phyloP scores from a whole-genome alignment of 148 eudicot species.

The Amaranthus palmeri region DNA sequence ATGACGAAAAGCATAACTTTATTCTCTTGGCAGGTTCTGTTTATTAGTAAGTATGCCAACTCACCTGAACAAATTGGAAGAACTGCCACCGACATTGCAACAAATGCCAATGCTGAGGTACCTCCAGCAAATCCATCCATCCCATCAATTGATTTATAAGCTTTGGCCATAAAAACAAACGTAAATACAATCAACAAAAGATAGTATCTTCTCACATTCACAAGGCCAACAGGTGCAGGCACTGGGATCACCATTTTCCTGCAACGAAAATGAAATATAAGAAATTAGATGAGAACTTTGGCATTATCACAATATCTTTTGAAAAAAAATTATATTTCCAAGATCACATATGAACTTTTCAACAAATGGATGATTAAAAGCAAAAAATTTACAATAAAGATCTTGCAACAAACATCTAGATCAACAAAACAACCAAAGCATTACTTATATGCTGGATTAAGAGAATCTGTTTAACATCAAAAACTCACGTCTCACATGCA shows the following conservation, averaged over 20 bases:
- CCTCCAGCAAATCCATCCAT: constrained; percentile 95
- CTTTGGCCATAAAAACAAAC: constrained; percentile 75
- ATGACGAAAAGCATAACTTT: neutral
- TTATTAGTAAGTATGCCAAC: constrained; percentile 17
- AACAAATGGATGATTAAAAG: neutral
- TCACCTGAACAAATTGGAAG: constrained; percentile 92
- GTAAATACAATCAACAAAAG: constrained; percentile 54
- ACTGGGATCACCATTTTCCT: constrained; percentile 93
- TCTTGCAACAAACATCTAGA: neutral
- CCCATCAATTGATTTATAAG: constrained; percentile 59
- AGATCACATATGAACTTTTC: neutral
- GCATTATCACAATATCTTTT: constrained; percentile 1
- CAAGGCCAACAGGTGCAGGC: constrained; percentile 79
- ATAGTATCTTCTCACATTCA: constrained; percentile 59
- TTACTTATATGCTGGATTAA: neutral
- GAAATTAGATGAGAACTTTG: neutral
- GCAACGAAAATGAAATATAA: constrained; percentile 19
- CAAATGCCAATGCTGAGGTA: constrained; percentile 79
- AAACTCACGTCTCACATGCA: neutral
- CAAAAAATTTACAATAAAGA: neutral
- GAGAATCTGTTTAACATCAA: neutral
- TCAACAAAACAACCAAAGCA: neutral
- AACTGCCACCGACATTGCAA: constrained; percentile 87
- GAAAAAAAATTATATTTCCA: neutral
- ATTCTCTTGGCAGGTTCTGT: neutral